Base-by-base conservation (phyloP, 2,329 filamentous ascomycete genomes). In the Cryphonectria carpinicola region DNA sequence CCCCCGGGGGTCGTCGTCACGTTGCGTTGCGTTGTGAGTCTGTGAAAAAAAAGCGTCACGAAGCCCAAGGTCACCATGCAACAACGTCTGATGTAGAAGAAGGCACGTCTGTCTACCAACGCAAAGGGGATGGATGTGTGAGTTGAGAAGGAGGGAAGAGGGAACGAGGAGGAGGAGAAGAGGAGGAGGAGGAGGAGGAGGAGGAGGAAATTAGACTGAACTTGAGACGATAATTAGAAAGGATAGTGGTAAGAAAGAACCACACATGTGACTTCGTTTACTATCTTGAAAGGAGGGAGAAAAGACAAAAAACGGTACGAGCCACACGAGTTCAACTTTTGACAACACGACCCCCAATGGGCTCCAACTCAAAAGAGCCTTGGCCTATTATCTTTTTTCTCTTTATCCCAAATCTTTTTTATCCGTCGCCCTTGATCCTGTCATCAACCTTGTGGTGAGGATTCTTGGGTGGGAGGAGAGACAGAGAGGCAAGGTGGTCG, bases 31-130 rank as follows among this genome's bases (percentile, higher is more conserved):
- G 39, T 46, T 22, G 52, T 32, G 25, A 35, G 61, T 58, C 65
- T 63, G 65, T 67, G 69, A 49, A 52, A 67, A 67, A 64, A 35
- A 25, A 52, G 28, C 35, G 69, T 68, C 65, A 64, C 69, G 69
- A 67, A 65, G 46, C 6, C 69, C 13, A 35, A 39, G 63, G n/a
- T 52, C 10, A 49, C 19, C 17, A 52, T 49, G 25, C 46, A 11
- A 11, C 2, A 19, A n/a, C 19, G 46, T 11, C 46, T 49, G 22
- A 10, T 8, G 46, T 11, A n/a, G 14, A 19, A 19, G 6, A 11
- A 49, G 19, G 46, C 46, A 49, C 46, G 46, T 49, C 6, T n/a
- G 8, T 49, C 6, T n/a, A 17, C 17, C 43, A 46, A 46, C 46
- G 22, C 46, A 22, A 49, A 19, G 46, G 46, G 7, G 8, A 49